Conservation (phyloP, 129 eudicot genomes). For the Sambucus nigra region DNA sequence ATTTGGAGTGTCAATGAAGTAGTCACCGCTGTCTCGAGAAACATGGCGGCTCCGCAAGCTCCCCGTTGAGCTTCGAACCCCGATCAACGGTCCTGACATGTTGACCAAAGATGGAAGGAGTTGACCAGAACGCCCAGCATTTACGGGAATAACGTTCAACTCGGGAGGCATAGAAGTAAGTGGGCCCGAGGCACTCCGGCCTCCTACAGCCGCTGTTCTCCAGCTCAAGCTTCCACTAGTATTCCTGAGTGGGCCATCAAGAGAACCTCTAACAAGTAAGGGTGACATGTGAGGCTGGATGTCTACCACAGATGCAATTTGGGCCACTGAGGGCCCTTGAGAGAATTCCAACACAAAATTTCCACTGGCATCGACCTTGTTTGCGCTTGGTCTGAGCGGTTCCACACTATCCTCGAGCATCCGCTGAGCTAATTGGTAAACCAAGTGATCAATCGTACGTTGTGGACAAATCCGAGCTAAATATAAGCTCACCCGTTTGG, state of each 20-base stretch:
- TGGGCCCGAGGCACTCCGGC: conserved; percentile 96
- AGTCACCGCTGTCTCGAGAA: conserved; percentile 95
- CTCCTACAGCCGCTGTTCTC: conserved; percentile 90
- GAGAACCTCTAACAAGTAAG: conserved; percentile 86
- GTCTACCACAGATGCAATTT: conserved; percentile 62
- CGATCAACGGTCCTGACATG: conserved; percentile 98
- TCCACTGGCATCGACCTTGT: conserved; percentile 50
- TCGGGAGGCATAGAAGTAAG: conserved; percentile 96
- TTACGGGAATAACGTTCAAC: conserved; percentile 73
- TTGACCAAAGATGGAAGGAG: conserved; percentile 83
- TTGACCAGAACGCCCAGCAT: conserved; percentile 91
- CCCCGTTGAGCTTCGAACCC: conserved; percentile 93
- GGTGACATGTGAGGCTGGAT: conserved; percentile 99
- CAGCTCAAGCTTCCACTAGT: conserved; percentile 97
- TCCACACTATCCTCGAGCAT: conserved; percentile 92
- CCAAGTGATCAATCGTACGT: conserved; percentile 93
- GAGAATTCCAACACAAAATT: conserved; percentile 77
- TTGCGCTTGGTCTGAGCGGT: conserved; percentile 61
- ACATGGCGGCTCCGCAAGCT: conserved; percentile 96
- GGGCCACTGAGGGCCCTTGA: conserved; percentile 87
- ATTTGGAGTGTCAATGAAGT: conserved; percentile 91
- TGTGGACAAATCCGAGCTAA: conserved; percentile 96
- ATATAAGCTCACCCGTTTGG: conserved; percentile 89
- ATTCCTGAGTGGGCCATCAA: conserved; percentile 86
- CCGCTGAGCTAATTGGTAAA: conserved; percentile 89